Base-by-base conservation (phyloP, 257 asterid species). In the Penstemon barbatus region DNA sequence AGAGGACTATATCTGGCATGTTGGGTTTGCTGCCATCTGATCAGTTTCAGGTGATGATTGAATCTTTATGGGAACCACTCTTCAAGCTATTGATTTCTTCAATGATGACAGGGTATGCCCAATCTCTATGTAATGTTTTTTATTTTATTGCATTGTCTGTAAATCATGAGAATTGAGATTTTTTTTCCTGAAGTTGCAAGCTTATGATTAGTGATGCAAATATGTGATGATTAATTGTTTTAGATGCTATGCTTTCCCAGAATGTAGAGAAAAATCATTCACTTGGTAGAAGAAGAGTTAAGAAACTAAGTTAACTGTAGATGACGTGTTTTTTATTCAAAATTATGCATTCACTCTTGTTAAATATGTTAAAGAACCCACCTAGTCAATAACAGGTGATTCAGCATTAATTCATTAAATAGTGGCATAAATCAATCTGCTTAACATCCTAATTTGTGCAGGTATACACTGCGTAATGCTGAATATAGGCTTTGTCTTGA, bases 1-100 rank as follows among this genome's bases (percentile, higher is more conserved):
- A 93, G 81, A 84, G 98, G 80, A 93, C 98, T 8, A 87, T 93
- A 64, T 93, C 97, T 1, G 89, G 97, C 66, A 88, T 93, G 95
- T 61, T 93, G 80, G 98, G 98, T 25, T 78, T 93, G 83, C 88
- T 93, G 68, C 98, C 98, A 4, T 93, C 98, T 0, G 95, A 87
- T 48, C 98, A 93, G 74, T 93, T 93, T 81, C 96, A 90, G 73
- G 97, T 93, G 78, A 81, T 63, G 68, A 77, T 88, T 80, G 97
- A 90, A 71, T 92, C 98, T 54, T 63, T 93, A 44, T 93, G 98
- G 98, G 95, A 86, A 62, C 89, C 97, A 33, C 89, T 93, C 37
- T 90, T 80, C 83, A 93, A 93, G 88, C 83, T 93, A 13, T 80
- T 93, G 84, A 74, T 93, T 66, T 90, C 97, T 46, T 93, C 98